Base-by-base conservation (phyloP, 495 filamentous ascomycete genomes). In the Talaromyces trachyspermus region DNA sequence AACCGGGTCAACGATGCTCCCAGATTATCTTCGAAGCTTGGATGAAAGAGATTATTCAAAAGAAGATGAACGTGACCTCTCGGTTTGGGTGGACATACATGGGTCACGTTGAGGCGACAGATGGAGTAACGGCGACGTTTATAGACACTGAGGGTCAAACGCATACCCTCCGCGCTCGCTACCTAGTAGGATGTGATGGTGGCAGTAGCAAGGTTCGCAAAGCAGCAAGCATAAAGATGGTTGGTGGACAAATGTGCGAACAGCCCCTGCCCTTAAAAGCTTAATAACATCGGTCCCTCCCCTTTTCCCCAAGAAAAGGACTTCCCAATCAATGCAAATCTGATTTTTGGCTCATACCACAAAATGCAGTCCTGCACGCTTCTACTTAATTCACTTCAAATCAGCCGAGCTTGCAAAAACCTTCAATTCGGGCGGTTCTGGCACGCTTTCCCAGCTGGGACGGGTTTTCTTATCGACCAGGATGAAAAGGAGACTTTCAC, bases 401-500 rank as follows among this genome's bases (percentile, higher is more conserved):
- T 65, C 62, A 0, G 27, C 22, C 29, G 49, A 65, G n/a, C 51
- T 68, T 2, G 37, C 52, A 1, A 26, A 4, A 24, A 54, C 5
- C 52, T 47, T 12, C 18, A 25, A 11, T 49, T 49, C 17, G 57
- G 57, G 5, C 51, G 52, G 26, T 65, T 60, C 41, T 64, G 64
- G 62, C 60, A 65, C 36, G 50, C 57, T 2, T 65, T 62, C 43
- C 32, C 51, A n/a, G 19, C 46, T 0, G 24, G 38, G 8, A 40
- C 35, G 6, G 59, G 49, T 4, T 45, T 56, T 14, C 19, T 63
- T 12, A 54, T 67, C 30, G 52, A 51, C 36, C 63, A 67, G 36
- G 56, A 64, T 24, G 63, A 59, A 15, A 35, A 49, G 25, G 61
- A 64, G 19, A 64, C 59, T 17, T 67, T 43, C 24, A 67, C 63